Conservation (phyloP, 192 early-diverging fungal genomes). For the Physocladia obscura region DNA sequence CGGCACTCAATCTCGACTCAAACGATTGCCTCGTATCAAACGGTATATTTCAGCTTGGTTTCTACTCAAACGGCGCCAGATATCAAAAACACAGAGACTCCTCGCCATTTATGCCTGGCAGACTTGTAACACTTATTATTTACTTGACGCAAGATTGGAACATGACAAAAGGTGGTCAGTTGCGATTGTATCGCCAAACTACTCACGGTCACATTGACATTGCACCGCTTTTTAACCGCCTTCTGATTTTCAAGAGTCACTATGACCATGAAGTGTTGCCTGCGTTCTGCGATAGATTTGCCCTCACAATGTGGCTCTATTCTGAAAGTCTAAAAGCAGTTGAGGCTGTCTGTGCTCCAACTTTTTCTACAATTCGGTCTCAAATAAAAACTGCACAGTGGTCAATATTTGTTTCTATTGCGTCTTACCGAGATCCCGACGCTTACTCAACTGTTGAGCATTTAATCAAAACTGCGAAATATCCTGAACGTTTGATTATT, state of each 20-base stretch:
- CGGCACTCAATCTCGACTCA: background rate
- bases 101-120: constrained; percentile 18
- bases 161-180: constrained; percentile 6
- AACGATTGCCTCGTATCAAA: background rate
- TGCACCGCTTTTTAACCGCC: constrained; percentile 9
- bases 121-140: constrained; percentile 5
- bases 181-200: constrained; percentile 7
- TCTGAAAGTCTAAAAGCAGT: constrained; percentile 1
- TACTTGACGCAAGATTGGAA: constrained; percentile 11
- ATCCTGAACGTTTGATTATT: constrained; percentile 16
- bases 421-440: constrained; percentile 32
- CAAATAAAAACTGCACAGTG: background rate
- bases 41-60: constrained; percentile 5
- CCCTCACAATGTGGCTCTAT: constrained; percentile 38
- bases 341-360: background rate
- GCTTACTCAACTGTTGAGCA: constrained; percentile 7
- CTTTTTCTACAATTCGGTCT: background rate
- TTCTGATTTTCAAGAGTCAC: constrained; percentile 27
- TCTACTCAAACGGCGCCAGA: constrained; percentile 5
- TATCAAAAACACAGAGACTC: constrained; percentile 22
- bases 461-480: constrained; percentile 12
- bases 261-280: constrained; percentile 30
- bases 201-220: constrained; percentile 5
- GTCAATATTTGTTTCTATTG: constrained; percentile 26
- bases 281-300: constrained; percentile 23